Evolutionary conservation across 345 rosid genomes (phyloP), one percentile per base, ranked within the genome.

Genomic region (Pelargonium nanum): DNA sequence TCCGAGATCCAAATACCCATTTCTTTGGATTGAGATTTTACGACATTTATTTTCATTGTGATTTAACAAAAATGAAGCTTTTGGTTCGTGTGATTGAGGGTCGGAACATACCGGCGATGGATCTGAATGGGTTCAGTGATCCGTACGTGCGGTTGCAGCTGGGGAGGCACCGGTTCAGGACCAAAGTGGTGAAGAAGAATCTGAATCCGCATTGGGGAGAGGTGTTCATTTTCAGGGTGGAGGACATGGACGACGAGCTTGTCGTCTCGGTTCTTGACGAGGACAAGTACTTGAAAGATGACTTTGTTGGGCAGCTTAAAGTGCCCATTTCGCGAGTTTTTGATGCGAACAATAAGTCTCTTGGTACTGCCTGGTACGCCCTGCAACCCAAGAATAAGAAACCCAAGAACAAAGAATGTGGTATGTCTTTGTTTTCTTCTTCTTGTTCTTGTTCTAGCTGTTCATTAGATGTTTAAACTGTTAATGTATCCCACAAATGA

Each of bases 181-280:
- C 97, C 65, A 87, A 84, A 75, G 99, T 87, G 64, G 84, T 86
- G 67, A 93, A 85, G 82, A 93, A 87, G 80, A 75, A 66, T 69
- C 77, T 93, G 78, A 89, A 80, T 70, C 99, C 99, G 26, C 83
- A 53, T 70, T 93, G 99, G 99, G 84, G 81, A 17, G 97, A 89
- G 68, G 99, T 87, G 55, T 89, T 93, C 66, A 69, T 82, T 73
- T 89, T 93, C 78, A 79, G 72, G 72, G 99, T 89, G n/a, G 99
- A 89, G 30, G 99, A 93, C 72, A 81, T 93, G 87, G 78, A 78
- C 4, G 97, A 87, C 22, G 97, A 87, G 69, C 89, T 93, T 64
- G 70, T 81, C 19, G 63, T 93, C 32, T 71, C 80, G 70, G 97
- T 93, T 48, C 69, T 89, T 64, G 96, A 93, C 19, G 99, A 89